phyloP scores from a whole-genome alignment of 495 filamentous ascomycete species.

The Penicillium cataractarum region DNA sequence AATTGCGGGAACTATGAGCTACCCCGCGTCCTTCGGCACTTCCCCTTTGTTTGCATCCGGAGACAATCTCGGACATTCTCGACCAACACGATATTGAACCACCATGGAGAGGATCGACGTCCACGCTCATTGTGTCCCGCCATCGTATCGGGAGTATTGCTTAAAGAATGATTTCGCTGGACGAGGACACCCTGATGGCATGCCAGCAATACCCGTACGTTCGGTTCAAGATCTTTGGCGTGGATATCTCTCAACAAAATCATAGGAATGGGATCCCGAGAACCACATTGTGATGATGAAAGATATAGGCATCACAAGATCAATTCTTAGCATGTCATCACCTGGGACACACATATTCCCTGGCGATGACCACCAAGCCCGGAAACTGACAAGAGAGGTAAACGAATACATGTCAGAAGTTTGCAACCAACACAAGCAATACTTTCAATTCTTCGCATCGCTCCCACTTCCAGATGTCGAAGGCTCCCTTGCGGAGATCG shows the following conservation, averaged over 20 bases:
- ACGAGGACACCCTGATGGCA: constrained; percentile 47
- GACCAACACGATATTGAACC: background rate
- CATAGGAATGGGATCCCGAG: constrained; percentile 45
- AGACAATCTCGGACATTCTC: background rate
- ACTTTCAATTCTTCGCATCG: constrained; percentile 55
- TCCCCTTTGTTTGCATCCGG: background rate
- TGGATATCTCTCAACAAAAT: background rate
- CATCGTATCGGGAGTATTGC: constrained; percentile 37
- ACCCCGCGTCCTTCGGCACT: background rate
- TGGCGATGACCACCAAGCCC: constrained; percentile 34
- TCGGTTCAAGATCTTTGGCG: background rate
- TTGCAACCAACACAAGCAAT: constrained; percentile 35
- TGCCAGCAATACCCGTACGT: constrained; percentile 48
- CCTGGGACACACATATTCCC: constrained; percentile 51
- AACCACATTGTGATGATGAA: constrained; percentile 53
- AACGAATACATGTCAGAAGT: constrained; percentile 48
- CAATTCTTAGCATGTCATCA: constrained; percentile 55
- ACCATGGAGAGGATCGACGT: constrained; percentile 38
- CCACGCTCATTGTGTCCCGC: constrained; percentile 43
- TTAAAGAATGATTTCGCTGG: constrained; percentile 35
- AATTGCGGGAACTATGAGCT: background rate
- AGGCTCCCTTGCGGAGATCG: constrained; percentile 48
- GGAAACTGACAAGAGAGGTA: constrained; percentile 32
- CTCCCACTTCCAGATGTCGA: constrained; percentile 52
- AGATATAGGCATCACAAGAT: constrained; percentile 45